phyloP scores from a whole-genome alignment of 202 grass and related monocot genomes.

The Dendrocalamus latiflorus region DNA sequence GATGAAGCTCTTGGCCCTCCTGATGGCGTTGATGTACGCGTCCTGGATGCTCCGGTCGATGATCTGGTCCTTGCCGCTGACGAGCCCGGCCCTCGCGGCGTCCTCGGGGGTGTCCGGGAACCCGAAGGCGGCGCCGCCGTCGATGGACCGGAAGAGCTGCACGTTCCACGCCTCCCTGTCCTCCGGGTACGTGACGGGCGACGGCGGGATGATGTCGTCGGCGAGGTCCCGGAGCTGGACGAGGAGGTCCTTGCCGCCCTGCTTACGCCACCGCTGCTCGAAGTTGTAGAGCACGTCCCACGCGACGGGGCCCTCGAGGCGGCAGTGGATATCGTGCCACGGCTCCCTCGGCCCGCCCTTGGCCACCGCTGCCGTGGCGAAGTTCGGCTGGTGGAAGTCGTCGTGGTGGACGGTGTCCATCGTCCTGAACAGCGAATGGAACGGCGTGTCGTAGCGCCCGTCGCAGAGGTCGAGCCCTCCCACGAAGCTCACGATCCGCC shows the following conservation, averaged over 20 bases:
- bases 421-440: conserved; percentile 61
- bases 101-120: conserved; percentile 78
- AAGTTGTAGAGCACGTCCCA: conserved; percentile 88
- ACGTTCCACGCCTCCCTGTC: conserved; percentile 64
- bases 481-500: conserved; percentile 65
- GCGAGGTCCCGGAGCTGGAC: conserved; percentile 53
- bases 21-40: conserved; percentile 66
- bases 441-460: conserved; percentile 68
- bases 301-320: conserved; percentile 62
- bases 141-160: conserved; percentile 75
- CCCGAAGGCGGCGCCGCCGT: conserved; percentile 65
- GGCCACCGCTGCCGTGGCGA: conserved; percentile 24
- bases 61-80: conserved; percentile 68
- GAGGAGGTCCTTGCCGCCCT: conserved; percentile 65
- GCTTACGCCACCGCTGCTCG: conserved; percentile 82
- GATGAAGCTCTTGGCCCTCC: conserved; percentile 61
- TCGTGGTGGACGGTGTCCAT: conserved; percentile 54
- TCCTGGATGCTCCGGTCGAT: conserved; percentile 87
- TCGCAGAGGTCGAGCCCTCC: conserved; percentile 76
- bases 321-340: conserved; percentile 79
- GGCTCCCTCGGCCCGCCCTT: conserved; percentile 75
- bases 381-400: conserved; percentile 79
- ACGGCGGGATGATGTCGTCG: conserved; percentile 55
- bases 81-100: conserved; percentile 53
- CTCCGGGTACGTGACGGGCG: conserved; percentile 43